Evolutionary conservation across 2,329 filamentous ascomycete genomes (phyloP).

Genomic region (Pseudogymnoascus verrucosus): DNA sequence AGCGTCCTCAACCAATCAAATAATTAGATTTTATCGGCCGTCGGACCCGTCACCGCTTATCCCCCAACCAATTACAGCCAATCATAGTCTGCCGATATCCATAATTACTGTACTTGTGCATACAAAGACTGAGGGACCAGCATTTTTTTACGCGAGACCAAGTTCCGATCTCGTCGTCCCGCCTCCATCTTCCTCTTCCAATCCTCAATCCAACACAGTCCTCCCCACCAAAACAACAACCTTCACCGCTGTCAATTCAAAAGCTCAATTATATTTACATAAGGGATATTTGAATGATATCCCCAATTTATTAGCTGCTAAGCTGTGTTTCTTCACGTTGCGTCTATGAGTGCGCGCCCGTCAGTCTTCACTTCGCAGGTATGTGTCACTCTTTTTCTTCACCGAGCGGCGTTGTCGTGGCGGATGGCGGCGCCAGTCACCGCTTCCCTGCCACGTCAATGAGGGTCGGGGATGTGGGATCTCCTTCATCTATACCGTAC

Average conservation of each 20-base stretch:
- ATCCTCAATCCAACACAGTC: slow-evolving; percentile 3
- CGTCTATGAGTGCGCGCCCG: slow-evolving; percentile 70
- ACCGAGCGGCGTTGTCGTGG: not conserved
- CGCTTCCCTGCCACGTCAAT: not conserved
- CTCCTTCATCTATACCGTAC: not conserved
- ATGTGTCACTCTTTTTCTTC: slow-evolving; percentile 26
- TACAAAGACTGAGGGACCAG: slow-evolving; percentile 2
- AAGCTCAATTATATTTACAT: not conserved
- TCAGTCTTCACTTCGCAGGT: slow-evolving; percentile 85
- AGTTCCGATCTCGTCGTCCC: slow-evolving; percentile 3
- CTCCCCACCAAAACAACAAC: slow-evolving; percentile 2
- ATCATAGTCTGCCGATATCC: not conserved
- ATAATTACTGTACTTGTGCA: not conserved
- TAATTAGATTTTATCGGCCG: not conserved
- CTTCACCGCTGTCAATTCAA: not conserved
- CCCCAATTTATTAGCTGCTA: slow-evolving; percentile 1
- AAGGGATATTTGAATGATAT: slow-evolving; percentile 4
- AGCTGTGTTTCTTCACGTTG: slow-evolving; percentile 15
- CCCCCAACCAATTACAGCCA: not conserved
- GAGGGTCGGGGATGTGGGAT: not conserved
- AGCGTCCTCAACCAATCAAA: not conserved
- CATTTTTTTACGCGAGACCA: slow-evolving; percentile 3
- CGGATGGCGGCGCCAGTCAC: not conserved
- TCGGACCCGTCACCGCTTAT: not conserved
- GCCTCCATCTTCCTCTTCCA: not conserved